Percentiles rank a stretch among this genome's conserved stretches.
phyloP scores from a whole-genome alignment of 148 eudicot genomes.

The Cornus florida region DNA sequence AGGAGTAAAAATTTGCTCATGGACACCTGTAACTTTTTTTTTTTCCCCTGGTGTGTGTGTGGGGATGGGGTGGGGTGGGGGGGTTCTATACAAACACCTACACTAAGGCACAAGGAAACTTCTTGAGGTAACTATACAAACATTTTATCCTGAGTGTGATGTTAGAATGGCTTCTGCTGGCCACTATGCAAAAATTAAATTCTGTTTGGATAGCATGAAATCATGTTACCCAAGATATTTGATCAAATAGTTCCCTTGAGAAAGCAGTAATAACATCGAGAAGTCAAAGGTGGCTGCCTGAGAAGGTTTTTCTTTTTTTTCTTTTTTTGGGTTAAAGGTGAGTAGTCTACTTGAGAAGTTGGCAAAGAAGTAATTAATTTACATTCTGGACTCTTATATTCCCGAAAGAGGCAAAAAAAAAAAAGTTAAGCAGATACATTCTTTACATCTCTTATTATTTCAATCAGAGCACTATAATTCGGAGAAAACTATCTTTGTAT shows the following conservation, averaged over 20 bases:
- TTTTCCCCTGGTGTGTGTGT: too few relatives aligned
- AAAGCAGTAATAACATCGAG: neutral
- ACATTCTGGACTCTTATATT: neutral
- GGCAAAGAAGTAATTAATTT: neutral
- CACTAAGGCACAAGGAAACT: too few relatives aligned
- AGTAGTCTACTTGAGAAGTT: neutral
- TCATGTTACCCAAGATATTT: neutral
- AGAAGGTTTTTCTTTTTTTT: too few relatives aligned
- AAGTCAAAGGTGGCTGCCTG: neutral
- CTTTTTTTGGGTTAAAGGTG: too few relatives aligned
- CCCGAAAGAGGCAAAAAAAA: too few relatives aligned
- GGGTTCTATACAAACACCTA: too few relatives aligned
- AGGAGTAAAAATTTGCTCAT: neutral
- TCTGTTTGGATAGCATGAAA: neutral
- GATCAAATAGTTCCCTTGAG: neutral
- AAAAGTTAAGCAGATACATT: too few relatives aligned
- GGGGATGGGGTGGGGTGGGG: too few relatives aligned
- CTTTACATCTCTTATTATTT: too few relatives aligned
- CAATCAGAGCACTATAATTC: too few relatives aligned
- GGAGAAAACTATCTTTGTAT: too few relatives aligned
- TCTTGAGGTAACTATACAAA: too few relatives aligned
- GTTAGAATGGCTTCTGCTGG: conserved; percentile 1
- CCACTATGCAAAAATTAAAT: neutral
- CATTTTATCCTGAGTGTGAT: neutral
- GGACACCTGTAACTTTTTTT: neutral